Base-by-base conservation (phyloP, 352 stramenopile genomes). In the Phytophthora kernoviae region DNA sequence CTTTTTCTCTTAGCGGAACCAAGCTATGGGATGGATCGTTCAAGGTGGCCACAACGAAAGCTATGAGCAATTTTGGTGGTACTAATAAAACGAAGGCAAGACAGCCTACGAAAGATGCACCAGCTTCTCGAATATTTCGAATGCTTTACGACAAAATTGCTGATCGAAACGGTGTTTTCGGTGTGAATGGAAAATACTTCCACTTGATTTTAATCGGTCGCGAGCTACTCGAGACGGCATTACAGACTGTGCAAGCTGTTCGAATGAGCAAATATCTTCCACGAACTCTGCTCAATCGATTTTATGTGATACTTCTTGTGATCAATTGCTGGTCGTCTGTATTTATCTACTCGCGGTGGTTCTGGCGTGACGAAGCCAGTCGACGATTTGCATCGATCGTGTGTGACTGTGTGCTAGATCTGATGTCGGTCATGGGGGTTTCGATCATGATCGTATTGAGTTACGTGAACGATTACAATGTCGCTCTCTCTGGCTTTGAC, bases 241-340 rank as follows among this genome's bases (percentile, higher is more conserved):
- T 75, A 6, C 62, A 76, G 26, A 59, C 53, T 2, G 12, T 58
- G 4, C 56, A 75, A 51, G 57, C 61, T 0, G 30, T 68, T 27
- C 52, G 50, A 9, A 71, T 75, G 55, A 75, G 66, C 20, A 53
- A 56, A n/a, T 48, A 53, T 18, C 37, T 75, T 7, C 30, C 67
- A 5, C 53, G 45, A 2, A 21, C 43, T 1, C 51, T 51, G 33
- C 66, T 81, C 9, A 75, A 81, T 17, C 50, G 51, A 0, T 61
- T 79, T 18, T 76, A 70, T 9, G 65, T 76, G 5, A 26, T 21
- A 0, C 34, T 81, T 4, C 12, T 81, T 7, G 52, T 69, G 2
- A 8, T 60, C 4, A 75, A 72, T 36, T 72, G 62, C 11, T 75
- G 62, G 67, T 57, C 54, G 0, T 44, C 51, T n/a, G 33, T 62